These are phyloP conservation scores for Chytriomyces hyalinus DNA, from an alignment of 192 early-diverging fungal species.

Conservation along the genomic window DNA sequence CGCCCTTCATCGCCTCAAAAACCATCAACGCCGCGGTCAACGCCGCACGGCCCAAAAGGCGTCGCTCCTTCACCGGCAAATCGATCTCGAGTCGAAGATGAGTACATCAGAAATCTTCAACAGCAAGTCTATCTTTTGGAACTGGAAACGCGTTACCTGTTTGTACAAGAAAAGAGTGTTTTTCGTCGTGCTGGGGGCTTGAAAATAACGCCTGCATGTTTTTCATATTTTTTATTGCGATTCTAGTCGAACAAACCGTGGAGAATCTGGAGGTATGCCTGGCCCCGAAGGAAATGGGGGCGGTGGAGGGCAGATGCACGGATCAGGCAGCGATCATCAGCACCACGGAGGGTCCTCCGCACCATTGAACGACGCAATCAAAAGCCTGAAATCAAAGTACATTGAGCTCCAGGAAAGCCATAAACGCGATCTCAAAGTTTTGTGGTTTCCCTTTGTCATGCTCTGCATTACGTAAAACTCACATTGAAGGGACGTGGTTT, in stretches of 20 bases:
- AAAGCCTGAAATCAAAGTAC: slow-evolving; percentile 54
- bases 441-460: not conserved
- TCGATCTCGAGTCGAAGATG: slow-evolving; percentile 46
- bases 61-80: not conserved
- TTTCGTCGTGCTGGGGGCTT: not conserved
- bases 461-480: not conserved
- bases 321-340: not conserved
- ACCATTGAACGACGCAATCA: slow-evolving; percentile 55
- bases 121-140: slow-evolving; percentile 67
- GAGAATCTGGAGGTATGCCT: slow-evolving; percentile 10
- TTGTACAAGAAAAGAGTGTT: not conserved
- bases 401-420: slow-evolving; percentile 59
- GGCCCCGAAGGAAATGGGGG: not conserved
- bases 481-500: too few relatives aligned
- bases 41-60: not conserved
- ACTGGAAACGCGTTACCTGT: slow-evolving; percentile 66
- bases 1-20: not conserved
- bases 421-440: slow-evolving; percentile 53
- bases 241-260: slow-evolving; percentile 1
- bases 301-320: not conserved
- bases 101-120: slow-evolving; percentile 63
- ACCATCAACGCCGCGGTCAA: not conserved
- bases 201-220: not conserved
- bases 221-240: not conserved
- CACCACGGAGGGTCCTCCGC: slow-evolving; percentile 16